Percentiles rank a stretch among this genome's conserved stretches.
phyloP scores from a whole-genome alignment of 192 early-diverging fungal species.

The Coemansia sp. region DNA sequence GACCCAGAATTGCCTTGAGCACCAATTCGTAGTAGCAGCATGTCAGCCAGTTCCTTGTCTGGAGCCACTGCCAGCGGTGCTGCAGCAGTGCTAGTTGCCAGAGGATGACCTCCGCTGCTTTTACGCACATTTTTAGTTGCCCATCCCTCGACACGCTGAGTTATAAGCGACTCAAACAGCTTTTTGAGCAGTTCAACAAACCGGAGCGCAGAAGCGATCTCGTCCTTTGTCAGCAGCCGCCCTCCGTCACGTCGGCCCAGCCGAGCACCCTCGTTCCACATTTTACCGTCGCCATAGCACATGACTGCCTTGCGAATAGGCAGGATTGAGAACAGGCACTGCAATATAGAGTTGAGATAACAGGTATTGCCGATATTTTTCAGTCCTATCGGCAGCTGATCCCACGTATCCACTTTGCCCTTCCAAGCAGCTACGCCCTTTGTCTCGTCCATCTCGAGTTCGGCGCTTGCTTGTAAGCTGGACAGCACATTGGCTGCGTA shows the following conservation, averaged over 20 bases:
- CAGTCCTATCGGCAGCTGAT: constrained; percentile 65
- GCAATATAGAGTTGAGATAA: constrained; percentile 82
- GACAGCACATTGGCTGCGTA: constrained; percentile 30
- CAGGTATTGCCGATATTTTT: constrained; percentile 86
- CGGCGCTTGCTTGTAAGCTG: constrained; percentile 8
- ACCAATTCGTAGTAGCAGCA: constrained; percentile 56
- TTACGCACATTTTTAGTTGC: constrained; percentile 27
- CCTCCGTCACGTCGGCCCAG: constrained; percentile 41
- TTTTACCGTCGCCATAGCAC: constrained; percentile 29
- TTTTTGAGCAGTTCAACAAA: constrained; percentile 55
- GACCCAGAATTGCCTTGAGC: constrained; percentile 6
- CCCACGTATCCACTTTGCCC: constrained; percentile 23
- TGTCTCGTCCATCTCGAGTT: constrained; percentile 9
- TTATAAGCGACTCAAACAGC: constrained; percentile 55
- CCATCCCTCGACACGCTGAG: constrained; percentile 26
- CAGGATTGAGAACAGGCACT: constrained; percentile 68
- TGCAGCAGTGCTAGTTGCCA: constrained; percentile 12
- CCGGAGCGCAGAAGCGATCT: constrained; percentile 24
- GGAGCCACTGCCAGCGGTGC: constrained; percentile 54
- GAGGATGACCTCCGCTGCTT: constrained; percentile 35
- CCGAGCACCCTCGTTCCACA: constrained; percentile 43
- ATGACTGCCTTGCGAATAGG: constrained; percentile 64
- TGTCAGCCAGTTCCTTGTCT: constrained; percentile 57
- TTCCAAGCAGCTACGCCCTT: constrained; percentile 12
- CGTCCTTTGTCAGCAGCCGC: constrained; percentile 13